Conservation (phyloP, 306 rosid species). For the Trichosanthes cucumerina region DNA sequence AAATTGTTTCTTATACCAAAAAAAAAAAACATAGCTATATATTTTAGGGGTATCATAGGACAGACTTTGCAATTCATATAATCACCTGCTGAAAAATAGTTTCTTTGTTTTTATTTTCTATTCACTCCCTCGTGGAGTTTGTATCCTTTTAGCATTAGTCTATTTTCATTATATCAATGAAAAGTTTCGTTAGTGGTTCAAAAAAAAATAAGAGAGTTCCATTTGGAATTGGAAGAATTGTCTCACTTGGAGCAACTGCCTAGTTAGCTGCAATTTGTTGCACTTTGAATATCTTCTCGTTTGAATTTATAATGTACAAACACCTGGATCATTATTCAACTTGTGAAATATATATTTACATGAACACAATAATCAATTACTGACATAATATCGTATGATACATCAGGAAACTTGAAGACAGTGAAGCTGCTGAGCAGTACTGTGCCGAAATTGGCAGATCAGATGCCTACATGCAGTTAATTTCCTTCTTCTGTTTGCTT, state of each 20-base stretch:
- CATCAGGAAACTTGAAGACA: constrained; percentile 81
- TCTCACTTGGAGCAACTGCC: background rate
- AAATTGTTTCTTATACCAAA: too few species aligned
- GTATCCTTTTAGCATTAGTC: too few species aligned
- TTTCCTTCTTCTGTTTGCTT: constrained; percentile 24
- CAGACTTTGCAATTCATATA: background rate
- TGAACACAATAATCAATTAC: constrained; percentile 13
- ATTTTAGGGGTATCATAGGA: background rate
- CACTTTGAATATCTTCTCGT: background rate
- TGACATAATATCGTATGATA: constrained; percentile 15
- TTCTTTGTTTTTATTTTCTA: too few species aligned
- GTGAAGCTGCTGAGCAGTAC: constrained; percentile 98
- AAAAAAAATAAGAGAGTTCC: background rate
- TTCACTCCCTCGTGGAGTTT: too few species aligned
- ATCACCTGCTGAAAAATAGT: background rate
- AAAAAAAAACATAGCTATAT: background rate
- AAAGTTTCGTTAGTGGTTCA: too few species aligned
- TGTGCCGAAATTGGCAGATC: constrained; percentile 98
- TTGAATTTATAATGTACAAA: background rate
- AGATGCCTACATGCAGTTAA: constrained; percentile 95
- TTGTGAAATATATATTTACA: background rate
- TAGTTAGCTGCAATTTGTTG: background rate
- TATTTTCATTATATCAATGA: too few species aligned
- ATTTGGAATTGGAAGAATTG: background rate
- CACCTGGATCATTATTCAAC: background rate